Conservation (phyloP, 441 rosid genomes). For the Euphorbia celastroides region DNA sequence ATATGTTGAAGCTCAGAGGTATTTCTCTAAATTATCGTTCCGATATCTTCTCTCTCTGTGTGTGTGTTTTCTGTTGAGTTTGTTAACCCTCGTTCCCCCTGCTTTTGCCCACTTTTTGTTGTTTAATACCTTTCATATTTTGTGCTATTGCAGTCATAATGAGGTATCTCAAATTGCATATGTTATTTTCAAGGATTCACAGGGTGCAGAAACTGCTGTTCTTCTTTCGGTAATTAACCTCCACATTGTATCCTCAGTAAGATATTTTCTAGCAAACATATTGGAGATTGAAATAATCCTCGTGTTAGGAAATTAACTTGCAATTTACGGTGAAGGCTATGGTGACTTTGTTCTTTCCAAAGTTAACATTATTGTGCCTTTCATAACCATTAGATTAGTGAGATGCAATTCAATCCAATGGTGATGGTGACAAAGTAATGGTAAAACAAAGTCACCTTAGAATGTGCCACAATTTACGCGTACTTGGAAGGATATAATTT, state of each 20-base stretch:
- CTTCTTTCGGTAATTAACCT: slow-evolving; percentile 57
- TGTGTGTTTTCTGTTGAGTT: slow-evolving; percentile 6
- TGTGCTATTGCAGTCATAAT: slow-evolving; percentile 37
- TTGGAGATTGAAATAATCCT: background rate
- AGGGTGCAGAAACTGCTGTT: slow-evolving; percentile 90
- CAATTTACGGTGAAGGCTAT: too few species aligned
- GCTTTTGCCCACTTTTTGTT: background rate
- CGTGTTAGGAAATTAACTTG: background rate
- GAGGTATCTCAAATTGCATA: slow-evolving; percentile 60
- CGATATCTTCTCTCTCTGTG: background rate
- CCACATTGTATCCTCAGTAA: background rate
- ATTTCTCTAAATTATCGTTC: slow-evolving; percentile 12
- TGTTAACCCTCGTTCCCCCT: background rate
- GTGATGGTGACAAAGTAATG: too few species aligned
- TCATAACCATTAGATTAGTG: too few species aligned
- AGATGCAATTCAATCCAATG: too few species aligned
- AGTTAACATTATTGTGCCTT: too few species aligned
- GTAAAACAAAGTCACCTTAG: too few species aligned
- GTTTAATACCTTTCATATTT: slow-evolving; percentile 3
- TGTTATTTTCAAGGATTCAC: slow-evolving; percentile 81
- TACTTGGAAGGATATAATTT: background rate
- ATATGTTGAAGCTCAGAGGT: slow-evolving; percentile 75
- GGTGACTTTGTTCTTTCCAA: too few species aligned
- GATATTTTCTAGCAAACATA: background rate
- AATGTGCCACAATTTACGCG: too few species aligned